Evolutionary conservation across 2,329 filamentous ascomycete species (phyloP).

Genomic region (Alternaria novae-zelandiae): DNA sequence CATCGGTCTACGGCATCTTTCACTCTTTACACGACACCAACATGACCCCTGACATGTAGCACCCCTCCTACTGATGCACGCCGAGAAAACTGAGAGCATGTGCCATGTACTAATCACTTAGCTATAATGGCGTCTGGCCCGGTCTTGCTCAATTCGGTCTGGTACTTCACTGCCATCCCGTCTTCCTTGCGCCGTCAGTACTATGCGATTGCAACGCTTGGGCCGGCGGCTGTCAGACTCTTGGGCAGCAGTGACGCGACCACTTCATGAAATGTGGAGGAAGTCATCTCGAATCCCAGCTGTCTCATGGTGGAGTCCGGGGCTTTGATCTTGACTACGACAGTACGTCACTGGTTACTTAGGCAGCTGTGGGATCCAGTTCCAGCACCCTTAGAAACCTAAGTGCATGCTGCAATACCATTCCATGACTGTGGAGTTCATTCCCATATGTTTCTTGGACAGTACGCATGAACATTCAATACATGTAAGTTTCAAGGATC

Average conservation of each 20-base stretch:
- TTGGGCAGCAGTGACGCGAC: neutral
- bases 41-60: conserved; percentile 6
- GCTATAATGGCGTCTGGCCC: neutral
- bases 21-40: neutral
- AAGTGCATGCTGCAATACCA: neutral
- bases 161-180: neutral
- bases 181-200: conserved; percentile 1
- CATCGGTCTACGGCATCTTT: conserved; percentile 13
- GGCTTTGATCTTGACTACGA: neutral
- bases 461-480: neutral
- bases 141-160: neutral
- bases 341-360: neutral
- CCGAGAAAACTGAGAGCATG: neutral
- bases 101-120: neutral
- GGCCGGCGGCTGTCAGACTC: neutral
- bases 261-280: conserved; percentile 6
- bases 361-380: neutral
- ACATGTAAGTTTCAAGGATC: neutral
- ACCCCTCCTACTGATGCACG: neutral
- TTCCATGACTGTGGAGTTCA: neutral
- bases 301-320: neutral
- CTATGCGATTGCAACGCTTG: neutral
- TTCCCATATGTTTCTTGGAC: neutral
- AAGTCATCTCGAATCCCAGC: neutral
- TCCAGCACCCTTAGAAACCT: neutral